Base-by-base conservation (phyloP, 345 rosid genomes). In the Anacardium occidentale region DNA sequence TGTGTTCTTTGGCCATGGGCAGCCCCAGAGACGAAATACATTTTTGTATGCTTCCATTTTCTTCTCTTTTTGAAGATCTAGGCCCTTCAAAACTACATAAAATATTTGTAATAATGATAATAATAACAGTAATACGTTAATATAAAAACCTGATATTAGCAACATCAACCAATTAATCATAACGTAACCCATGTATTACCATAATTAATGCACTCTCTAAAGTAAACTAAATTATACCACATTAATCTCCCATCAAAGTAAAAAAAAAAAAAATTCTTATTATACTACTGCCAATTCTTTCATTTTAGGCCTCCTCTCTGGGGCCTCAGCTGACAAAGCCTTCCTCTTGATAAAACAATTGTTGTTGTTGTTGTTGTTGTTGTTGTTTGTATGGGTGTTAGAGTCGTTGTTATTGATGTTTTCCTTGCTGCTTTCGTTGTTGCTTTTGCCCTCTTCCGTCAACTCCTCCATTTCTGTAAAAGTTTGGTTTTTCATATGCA, bases 251-350 rank as follows among this genome's bases (percentile, higher is more conserved):
- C 52, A 63, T 44, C 22, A 63, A 42, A 59, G 10, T 32, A 15
- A 59, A 0, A 0, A 32, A 60, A 42, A 12, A 1, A 62, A n/a
- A n/a, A 5, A 14, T n/a, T n/a, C n/a, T 17, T 17, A 15, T 32
- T 75, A 69, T 17, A 77, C 77, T 18, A 81, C 77, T 6, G 80
- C 77, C 26, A 77, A 47, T 70, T 75, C 83, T 76, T 80, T 76
- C 55, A 82, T 54, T 68, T 85, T 77, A 32, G 83, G 74, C 80
- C 78, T 75, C 40, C 78, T 76, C 62, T 83, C 78, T 0, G 77
- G 66, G 3, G 81, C 22, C 29, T 79, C 82, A 2, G 85, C 67
- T n/a, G 81, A 68, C 65, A 81, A 14, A 34, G 85, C 80, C 76
- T 77, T 79, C 79, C 89, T 83, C 64, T 81, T 81, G 78, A 78